Evolutionary conservation across 179 eudicot species (phyloP).

Genomic region (Silene noctiflora): DNA sequence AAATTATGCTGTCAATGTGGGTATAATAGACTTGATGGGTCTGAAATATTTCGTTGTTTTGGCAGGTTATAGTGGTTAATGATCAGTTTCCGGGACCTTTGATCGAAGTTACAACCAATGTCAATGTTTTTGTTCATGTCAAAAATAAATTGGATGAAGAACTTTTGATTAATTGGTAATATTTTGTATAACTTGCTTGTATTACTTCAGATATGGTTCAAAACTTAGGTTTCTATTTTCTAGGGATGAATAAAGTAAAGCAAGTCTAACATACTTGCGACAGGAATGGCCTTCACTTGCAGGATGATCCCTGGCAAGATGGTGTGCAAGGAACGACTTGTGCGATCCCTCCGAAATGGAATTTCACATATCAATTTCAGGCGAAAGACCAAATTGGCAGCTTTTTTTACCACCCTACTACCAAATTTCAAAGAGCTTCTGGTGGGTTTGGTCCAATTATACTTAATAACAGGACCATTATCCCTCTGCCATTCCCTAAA

Average conservation of each 20-base stretch:
- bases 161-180: slow-evolving; percentile 70
- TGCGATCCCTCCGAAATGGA: slow-evolving; percentile 72
- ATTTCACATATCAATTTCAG: slow-evolving; percentile 82
- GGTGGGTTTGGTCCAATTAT: slow-evolving; percentile 80
- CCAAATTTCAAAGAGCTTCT: slow-evolving; percentile 77
- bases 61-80: slow-evolving; percentile 79
- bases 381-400: slow-evolving; percentile 94
- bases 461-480: slow-evolving; percentile 48
- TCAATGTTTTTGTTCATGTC: slow-evolving; percentile 64
- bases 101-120: slow-evolving; percentile 66
- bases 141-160: slow-evolving; percentile 69
- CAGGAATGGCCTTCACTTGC: slow-evolving; percentile 61
- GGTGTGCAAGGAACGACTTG: slow-evolving; percentile 89
- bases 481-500: slow-evolving; percentile 57
- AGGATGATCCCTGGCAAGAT: slow-evolving; percentile 85
- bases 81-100: slow-evolving; percentile 70
- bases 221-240: not conserved
- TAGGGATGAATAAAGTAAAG: not conserved
- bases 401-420: slow-evolving; percentile 75
- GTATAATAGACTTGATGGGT: not conserved
- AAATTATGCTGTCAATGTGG: slow-evolving; percentile 2
- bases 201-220: not conserved
- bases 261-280: slow-evolving; percentile 4
- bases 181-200: slow-evolving; percentile 11
- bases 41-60: slow-evolving; percentile 1